Conservation (phyloP, 345 rosid species). For the Ceriops zippeliana region DNA sequence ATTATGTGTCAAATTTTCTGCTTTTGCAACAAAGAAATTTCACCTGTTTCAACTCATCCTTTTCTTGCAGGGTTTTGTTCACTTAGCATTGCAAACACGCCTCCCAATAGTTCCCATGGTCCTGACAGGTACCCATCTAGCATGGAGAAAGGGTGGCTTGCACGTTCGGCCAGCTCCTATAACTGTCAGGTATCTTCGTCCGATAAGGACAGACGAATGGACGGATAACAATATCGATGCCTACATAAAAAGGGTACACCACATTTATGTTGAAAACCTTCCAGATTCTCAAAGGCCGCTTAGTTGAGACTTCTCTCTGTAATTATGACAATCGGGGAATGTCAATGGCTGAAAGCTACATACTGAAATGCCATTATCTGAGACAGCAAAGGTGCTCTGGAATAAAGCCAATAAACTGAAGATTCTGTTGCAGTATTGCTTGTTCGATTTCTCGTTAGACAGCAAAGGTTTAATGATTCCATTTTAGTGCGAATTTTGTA, state of each 20-base stretch:
- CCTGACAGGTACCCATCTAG: constrained; percentile 47
- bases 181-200: constrained; percentile 47
- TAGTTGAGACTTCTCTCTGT: neutral
- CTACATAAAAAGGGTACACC: constrained; percentile 11
- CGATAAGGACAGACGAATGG: constrained; percentile 30
- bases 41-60: neutral
- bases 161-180: constrained; percentile 49
- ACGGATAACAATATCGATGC: constrained; percentile 13
- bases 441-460: too few species aligned
- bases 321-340: neutral
- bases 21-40: neutral
- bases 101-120: constrained; percentile 48
- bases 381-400: too few species aligned
- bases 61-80: constrained; percentile 49
- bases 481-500: too few species aligned
- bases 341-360: neutral
- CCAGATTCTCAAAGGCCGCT: constrained; percentile 31
- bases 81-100: constrained; percentile 47
- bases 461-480: too few species aligned
- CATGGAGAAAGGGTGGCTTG: constrained; percentile 60
- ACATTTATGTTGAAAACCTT: constrained; percentile 15
- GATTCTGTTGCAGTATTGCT: too few species aligned
- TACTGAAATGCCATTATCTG: too few species aligned
- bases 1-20: neutral
- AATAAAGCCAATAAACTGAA: too few species aligned